Evolutionary conservation across 2,329 filamentous ascomycete species (phyloP).

Genomic region (Pseudocercospora musae): DNA sequence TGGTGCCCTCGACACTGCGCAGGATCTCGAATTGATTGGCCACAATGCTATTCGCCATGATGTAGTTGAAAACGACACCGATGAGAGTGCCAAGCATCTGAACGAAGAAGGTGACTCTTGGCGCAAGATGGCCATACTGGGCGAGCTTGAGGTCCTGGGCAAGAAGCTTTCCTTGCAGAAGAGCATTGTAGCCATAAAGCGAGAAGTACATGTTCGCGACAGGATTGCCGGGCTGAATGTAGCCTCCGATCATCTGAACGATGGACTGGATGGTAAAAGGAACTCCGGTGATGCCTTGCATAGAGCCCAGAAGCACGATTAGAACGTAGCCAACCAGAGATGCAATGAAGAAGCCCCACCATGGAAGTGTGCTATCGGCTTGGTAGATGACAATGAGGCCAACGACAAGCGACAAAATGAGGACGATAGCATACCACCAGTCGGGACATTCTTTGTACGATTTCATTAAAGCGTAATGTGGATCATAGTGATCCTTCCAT

Average conservation of each 20-base stretch:
- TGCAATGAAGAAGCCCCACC: slow-evolving; percentile 74
- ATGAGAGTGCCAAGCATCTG: slow-evolving; percentile 75
- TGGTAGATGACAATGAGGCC: slow-evolving; percentile 35
- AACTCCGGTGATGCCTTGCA: slow-evolving; percentile 81
- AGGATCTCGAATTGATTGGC: slow-evolving; percentile 42
- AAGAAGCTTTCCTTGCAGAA: slow-evolving; percentile 77
- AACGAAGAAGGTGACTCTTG: slow-evolving; percentile 68
- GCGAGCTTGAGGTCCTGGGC: slow-evolving; percentile 81
- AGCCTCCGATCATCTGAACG: slow-evolving; percentile 77
- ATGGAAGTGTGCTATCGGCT: slow-evolving; percentile 73
- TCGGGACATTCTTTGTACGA: slow-evolving; percentile 40
- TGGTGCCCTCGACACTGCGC: slow-evolving; percentile 51
- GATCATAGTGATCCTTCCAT: slow-evolving; percentile 1
- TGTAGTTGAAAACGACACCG: slow-evolving; percentile 79
- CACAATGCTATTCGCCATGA: slow-evolving; percentile 46
- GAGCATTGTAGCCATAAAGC: slow-evolving; percentile 53
- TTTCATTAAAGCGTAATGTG: slow-evolving; percentile 75
- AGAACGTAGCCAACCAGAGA: slow-evolving; percentile 72
- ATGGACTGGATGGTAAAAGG: slow-evolving; percentile 37
- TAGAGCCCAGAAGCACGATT: slow-evolving; percentile 85
- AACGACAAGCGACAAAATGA: slow-evolving; percentile 9
- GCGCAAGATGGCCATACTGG: slow-evolving; percentile 85
- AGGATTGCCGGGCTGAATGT: slow-evolving; percentile 77
- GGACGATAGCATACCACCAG: slow-evolving; percentile 31
- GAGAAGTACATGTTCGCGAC: slow-evolving; percentile 85